A percentile compares a stretch with the other conserved stretches of the same genome.
phyloP scores from a whole-genome alignment of 2,329 filamentous ascomycete species.

The Pseudophaeomoniella oleicola region DNA sequence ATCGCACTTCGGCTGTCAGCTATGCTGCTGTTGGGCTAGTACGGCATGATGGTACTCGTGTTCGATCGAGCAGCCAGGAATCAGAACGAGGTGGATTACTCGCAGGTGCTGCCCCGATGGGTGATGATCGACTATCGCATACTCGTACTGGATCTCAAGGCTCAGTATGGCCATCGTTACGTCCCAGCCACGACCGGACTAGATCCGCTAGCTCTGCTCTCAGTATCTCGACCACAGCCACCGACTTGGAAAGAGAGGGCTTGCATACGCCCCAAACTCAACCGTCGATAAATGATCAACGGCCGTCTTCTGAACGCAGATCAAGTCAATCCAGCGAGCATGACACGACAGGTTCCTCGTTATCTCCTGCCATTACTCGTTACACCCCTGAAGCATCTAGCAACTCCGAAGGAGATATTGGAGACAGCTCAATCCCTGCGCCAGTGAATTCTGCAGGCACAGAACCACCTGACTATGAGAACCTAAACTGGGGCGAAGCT shows the following conservation, averaged over 20 bases:
- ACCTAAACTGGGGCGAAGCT: constrained; percentile 27
- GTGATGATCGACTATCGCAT: constrained; percentile 7
- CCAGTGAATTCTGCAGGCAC: constrained; percentile 2
- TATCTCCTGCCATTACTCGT: constrained; percentile 2
- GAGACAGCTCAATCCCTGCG: constrained; percentile 19
- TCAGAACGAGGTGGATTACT: constrained; percentile 32
- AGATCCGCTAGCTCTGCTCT: constrained; percentile 20
- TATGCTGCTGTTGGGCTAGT: constrained; percentile 33
- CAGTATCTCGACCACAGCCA: constrained; percentile 17
- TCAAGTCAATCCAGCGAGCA: not conserved
- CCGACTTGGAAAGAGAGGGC: constrained; percentile 4
- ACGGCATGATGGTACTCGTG: constrained; percentile 32
- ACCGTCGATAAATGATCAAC: not conserved
- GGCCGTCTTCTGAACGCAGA: not conserved
- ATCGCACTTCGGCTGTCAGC: constrained; percentile 30
- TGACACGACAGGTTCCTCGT: constrained; percentile 1
- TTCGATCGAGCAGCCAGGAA: constrained; percentile 30
- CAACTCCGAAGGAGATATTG: constrained; percentile 17
- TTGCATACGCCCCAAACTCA: not conserved
- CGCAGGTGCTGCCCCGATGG: constrained; percentile 20
- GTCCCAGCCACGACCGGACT: constrained; percentile 16
- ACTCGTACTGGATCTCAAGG: constrained; percentile 6
- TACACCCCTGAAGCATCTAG: constrained; percentile 4
- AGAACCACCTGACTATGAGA: constrained; percentile 26
- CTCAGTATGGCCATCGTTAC: constrained; percentile 13